Evolutionary conservation across 31 red algal genomes (phyloP).

Genomic region (Asparagopsis taxiformis): DNA sequence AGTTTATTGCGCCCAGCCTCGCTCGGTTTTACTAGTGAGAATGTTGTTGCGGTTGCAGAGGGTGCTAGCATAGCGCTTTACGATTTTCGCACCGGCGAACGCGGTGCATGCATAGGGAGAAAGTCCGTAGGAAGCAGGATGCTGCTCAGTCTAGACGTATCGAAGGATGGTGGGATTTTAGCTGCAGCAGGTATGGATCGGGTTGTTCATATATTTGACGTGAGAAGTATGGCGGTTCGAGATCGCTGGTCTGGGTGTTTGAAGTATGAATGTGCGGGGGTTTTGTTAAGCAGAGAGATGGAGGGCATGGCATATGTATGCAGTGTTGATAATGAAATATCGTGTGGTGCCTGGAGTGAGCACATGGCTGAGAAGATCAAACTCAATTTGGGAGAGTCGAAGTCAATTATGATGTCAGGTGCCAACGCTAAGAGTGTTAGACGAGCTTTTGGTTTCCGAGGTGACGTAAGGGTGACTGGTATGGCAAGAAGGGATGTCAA

Average conservation of each 20-base stretch:
- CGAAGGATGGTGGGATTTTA: constrained; percentile 24
- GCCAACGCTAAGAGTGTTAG: constrained; percentile 47
- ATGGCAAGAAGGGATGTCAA: constrained; percentile 34
- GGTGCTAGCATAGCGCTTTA: constrained; percentile 45
- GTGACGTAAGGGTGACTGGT: constrained; percentile 56
- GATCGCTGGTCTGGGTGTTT: constrained; percentile 52
- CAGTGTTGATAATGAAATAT: constrained; percentile 69
- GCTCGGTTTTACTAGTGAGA: constrained; percentile 1
- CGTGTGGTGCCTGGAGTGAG: constrained; percentile 61
- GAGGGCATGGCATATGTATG: constrained; percentile 50
- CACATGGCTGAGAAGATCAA: constrained; percentile 21
- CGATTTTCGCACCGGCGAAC: constrained; percentile 49
- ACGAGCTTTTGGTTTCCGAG: constrained; percentile 67
- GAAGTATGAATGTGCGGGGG: constrained; percentile 51
- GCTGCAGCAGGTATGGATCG: constrained; percentile 53
- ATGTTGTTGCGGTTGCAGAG: constrained; percentile 46
- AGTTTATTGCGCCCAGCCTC: constrained; percentile 14
- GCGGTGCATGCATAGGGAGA: constrained; percentile 23
- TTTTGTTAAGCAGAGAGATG: constrained; percentile 31
- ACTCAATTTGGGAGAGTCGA: neutral
- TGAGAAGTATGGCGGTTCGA: constrained; percentile 30
- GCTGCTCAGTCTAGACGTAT: constrained; percentile 43
- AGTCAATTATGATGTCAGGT: constrained; percentile 72
- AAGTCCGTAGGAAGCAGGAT: constrained; percentile 1
- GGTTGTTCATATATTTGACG: constrained; percentile 55